phyloP scores from a whole-genome alignment of 208 protist genomes.

The Wallacemonas sp. region DNA sequence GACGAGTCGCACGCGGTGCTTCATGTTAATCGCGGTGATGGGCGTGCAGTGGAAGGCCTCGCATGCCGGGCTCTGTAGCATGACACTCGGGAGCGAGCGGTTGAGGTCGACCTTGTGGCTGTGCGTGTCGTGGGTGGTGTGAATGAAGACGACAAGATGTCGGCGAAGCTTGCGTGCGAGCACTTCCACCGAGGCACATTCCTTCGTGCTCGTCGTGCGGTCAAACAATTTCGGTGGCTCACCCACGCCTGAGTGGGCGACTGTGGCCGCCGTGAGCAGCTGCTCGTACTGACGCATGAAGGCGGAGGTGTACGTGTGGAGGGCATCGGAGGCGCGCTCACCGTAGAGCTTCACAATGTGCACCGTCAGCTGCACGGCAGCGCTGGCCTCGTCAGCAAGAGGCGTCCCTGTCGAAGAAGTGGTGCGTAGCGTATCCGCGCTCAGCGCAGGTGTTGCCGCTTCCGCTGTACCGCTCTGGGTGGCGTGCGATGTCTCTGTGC shows the following conservation, averaged over 20 bases:
- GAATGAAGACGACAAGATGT: constrained; percentile 70
- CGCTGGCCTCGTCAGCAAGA: no score
- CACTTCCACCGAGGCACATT: no score
- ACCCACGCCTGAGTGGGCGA: not conserved
- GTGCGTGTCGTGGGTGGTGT: constrained; percentile 88
- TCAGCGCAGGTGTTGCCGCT: no score
- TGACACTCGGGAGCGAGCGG: constrained; percentile 37
- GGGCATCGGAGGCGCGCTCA: constrained; percentile 37
- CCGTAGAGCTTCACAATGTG: constrained; percentile 76
- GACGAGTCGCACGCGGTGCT: constrained; percentile 47
- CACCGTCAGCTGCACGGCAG: not conserved
- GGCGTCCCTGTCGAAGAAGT: no score
- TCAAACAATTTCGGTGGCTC: constrained; percentile 14
- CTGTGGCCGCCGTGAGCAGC: constrained; percentile 1
- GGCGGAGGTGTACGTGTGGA: constrained; percentile 44
- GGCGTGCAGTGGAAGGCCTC: constrained; percentile 78
- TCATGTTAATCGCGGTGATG: constrained; percentile 69
- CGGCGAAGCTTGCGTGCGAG: constrained; percentile 30
- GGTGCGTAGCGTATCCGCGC: not conserved
- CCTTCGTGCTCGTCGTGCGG: no score
- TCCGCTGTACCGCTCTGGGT: not conserved
- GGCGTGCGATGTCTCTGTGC: not conserved
- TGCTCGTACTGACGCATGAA: constrained; percentile 70
- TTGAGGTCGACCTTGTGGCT: constrained; percentile 70
- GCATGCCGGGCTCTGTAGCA: constrained; percentile 49